These are phyloP conservation scores for Isatis tinctoria DNA, from an alignment of 345 rosid genomes.

Conservation along the genomic window DNA sequence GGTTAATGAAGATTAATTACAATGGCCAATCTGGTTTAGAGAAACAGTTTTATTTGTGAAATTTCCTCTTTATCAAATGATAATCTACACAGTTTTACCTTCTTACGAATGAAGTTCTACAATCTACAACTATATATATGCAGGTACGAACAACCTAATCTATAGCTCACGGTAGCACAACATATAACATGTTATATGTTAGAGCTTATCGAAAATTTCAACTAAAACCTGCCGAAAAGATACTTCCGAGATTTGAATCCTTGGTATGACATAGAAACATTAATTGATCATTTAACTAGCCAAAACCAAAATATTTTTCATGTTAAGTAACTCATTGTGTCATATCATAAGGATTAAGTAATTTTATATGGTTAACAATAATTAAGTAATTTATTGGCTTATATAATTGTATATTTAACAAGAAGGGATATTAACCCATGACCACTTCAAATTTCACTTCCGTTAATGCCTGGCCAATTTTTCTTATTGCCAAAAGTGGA, in stretches of 20 bases:
- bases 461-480: not conserved
- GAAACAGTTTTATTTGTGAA: not conserved
- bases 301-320: not conserved
- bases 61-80: not conserved
- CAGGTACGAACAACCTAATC: not conserved
- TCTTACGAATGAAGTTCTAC: not conserved
- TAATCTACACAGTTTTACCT: not conserved
- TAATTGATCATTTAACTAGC: not conserved
- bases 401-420: not conserved
- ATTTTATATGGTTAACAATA: not conserved
- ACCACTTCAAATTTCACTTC: not conserved
- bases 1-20: not conserved
- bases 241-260: not conserved
- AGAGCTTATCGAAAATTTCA: not conserved
- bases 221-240: not conserved
- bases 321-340: not conserved
- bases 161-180: not conserved
- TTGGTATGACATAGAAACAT: not conserved
- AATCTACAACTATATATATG: not conserved
- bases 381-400: not conserved
- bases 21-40: not conserved
- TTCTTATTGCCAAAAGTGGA: not conserved
- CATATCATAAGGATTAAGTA: no score
- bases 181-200: not conserved
- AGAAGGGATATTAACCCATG: not conserved